These are phyloP conservation scores for Copromyces sp. DNA, from an alignment of 495 filamentous ascomycete genomes.

Conservation along the genomic window DNA sequence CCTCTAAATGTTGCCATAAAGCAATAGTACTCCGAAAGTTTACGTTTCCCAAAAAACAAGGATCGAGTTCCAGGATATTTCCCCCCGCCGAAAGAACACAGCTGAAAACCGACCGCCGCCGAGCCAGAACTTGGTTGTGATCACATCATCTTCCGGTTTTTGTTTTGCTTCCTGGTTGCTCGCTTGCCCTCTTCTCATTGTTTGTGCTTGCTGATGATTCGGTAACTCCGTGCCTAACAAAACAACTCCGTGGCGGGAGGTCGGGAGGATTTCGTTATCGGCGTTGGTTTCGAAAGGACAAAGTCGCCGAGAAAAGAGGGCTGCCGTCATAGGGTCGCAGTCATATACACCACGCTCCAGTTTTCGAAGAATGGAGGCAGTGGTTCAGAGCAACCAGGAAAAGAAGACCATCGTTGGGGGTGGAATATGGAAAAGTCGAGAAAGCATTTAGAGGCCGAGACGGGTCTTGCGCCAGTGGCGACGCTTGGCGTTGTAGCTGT, in stretches of 20 bases:
- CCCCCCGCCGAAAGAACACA: background rate
- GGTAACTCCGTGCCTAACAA: background rate
- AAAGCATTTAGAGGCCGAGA: slow-evolving; percentile 76
- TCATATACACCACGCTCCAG: background rate
- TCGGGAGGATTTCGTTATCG: background rate
- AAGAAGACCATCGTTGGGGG: slow-evolving; percentile 13
- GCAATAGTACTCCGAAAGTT: background rate
- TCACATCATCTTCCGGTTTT: background rate
- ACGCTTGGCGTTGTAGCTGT: slow-evolving; percentile 98
- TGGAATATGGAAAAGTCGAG: slow-evolving; percentile 18
- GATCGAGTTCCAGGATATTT: background rate
- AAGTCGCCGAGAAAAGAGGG: background rate
- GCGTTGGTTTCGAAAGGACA: background rate
- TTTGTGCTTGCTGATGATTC: background rate
- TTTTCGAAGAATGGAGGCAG: background rate
- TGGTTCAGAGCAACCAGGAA: slow-evolving; percentile 7
- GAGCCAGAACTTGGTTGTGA: background rate
- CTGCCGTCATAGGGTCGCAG: background rate
- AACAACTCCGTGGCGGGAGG: background rate
- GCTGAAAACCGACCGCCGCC: background rate
- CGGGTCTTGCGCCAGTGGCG: slow-evolving; percentile 99
- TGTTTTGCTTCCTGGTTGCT: background rate
- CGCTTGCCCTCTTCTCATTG: background rate
- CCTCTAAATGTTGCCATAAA: background rate
- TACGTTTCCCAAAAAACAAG: background rate